These are phyloP conservation scores for Omphalotus olearius DNA, from an alignment of 1,284 basidiomycete genomes.

Conservation along the genomic window DNA sequence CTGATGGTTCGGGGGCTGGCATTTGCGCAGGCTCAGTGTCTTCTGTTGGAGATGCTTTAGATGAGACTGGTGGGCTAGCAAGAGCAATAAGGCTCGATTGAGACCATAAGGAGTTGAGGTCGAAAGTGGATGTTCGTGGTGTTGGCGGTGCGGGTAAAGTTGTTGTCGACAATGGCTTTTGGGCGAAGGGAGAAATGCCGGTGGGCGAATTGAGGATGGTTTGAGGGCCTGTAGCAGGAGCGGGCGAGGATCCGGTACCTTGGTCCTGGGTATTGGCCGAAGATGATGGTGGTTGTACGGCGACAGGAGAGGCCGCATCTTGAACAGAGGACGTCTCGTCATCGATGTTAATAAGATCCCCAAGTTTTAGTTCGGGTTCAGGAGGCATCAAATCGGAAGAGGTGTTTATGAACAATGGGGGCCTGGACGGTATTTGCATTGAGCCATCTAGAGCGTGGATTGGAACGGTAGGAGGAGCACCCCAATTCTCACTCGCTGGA, in stretches of 20 bases:
- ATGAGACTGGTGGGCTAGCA: conserved; percentile 18
- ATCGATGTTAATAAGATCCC: conserved; percentile 75
- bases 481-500: conserved; percentile 45
- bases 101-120: conserved; percentile 69
- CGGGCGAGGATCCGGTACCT: background rate
- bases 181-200: conserved; percentile 4
- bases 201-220: conserved; percentile 13
- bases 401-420: conserved; percentile 37
- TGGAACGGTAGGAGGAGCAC: conserved; percentile 53
- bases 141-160: conserved; percentile 41
- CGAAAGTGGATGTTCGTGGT: conserved; percentile 52
- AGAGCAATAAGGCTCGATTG: conserved; percentile 14
- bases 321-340: conserved; percentile 41
- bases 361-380: conserved; percentile 67
- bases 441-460: conserved; percentile 30
- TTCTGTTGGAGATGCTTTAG: conserved; percentile 19
- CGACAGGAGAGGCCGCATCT: conserved; percentile 16
- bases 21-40: conserved; percentile 20
- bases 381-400: conserved; percentile 34
- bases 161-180: conserved; percentile 9
- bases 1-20: conserved; percentile 8
- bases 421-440: conserved; percentile 23
- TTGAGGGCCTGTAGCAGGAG: conserved; percentile 9
- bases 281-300: conserved; percentile 11
- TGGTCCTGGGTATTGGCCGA: conserved; percentile 1